Base-by-base conservation (phyloP, 73 alveolate genomes). In the Paraurostyla sp. region DNA sequence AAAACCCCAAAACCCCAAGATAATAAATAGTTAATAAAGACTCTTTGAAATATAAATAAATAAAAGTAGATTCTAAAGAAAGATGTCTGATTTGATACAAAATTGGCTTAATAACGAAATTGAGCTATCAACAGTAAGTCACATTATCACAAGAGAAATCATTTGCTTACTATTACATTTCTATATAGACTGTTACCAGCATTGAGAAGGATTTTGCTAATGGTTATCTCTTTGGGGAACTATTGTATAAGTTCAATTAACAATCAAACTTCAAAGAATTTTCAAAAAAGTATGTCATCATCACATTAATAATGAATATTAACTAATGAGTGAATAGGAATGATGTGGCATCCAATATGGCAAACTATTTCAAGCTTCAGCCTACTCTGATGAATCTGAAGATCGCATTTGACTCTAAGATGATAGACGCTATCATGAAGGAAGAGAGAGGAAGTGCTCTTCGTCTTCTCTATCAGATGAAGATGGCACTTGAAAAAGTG, bases 201-300 rank as follows among this genome's bases (percentile, higher is more conserved):
- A 96, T 98, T 89, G 99, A 98, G 91, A 88, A 97, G 63, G 99
- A 97, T 90, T 97, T 97, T 85, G 91, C 98, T 13, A 98, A 98
- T 73, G 99, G 99, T 32, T 98, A 95, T 93, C 93, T 97, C 30
- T 93, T 98, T 52, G 99, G 99, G 16, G 99, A 97, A 71, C 96
- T 98, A 11, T 97, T 98, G 60, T 95, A 96, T 71, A 97, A 97
- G 91, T 98, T 95, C 89, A 98, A 97, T 65, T 95, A 98, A 87
- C 84, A 94, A 88, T 92, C 97, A 57, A 94, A 98, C 80, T 94
- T 98, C 81, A 86, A 90, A 6, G 95, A 91, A 42, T 98, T 98
- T 82, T 71, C 95, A 56, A 96, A 98, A 78, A 93, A 92, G 98
- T 95, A 96, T 57, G 62, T 0, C 27, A 32, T 0, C 32, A 80